Conservation (phyloP, 176 grass and related monocot genomes). For the Avena atlantica region DNA sequence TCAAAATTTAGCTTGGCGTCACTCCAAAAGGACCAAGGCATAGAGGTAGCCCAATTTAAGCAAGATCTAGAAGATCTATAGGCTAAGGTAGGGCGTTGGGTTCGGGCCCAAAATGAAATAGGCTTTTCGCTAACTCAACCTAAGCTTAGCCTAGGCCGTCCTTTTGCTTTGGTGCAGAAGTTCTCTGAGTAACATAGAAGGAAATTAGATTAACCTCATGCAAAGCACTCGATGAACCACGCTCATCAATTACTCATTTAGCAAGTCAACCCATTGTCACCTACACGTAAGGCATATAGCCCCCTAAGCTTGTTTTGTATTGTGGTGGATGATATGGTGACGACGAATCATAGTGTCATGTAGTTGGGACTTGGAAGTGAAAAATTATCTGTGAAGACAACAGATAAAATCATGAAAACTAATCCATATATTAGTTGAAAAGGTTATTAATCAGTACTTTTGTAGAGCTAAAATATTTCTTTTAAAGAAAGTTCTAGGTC, state of each 20-base stretch:
- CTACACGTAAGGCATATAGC: neutral
- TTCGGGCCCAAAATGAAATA: neutral
- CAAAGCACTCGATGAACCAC: neutral
- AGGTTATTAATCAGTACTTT: slow-evolving; percentile 1
- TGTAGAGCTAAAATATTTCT: neutral
- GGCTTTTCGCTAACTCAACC: neutral
- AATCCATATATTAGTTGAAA: neutral
- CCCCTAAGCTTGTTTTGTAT: neutral
- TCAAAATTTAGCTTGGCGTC: neutral
- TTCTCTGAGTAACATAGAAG: neutral
- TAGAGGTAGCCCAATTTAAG: neutral
- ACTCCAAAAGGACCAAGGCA: neutral
- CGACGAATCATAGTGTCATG: neutral
- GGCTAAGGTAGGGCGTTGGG: neutral
- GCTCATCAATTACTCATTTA: neutral
- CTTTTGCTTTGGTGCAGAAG: neutral
- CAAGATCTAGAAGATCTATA: neutral
- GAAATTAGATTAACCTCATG: neutral
- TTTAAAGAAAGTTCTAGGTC: neutral
- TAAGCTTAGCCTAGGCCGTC: neutral
- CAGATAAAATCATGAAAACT: neutral
- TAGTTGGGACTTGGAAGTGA: neutral
- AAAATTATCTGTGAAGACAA: slow-evolving; percentile 25
- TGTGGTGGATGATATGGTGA: too few relatives aligned
- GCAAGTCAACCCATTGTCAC: neutral